Percentiles rank a stretch among this genome's conserved stretches.
These are phyloP conservation scores for Basipetospora chlamydospora DNA, from an alignment of 2,329 filamentous ascomycete species.

Conservation along the genomic window DNA sequence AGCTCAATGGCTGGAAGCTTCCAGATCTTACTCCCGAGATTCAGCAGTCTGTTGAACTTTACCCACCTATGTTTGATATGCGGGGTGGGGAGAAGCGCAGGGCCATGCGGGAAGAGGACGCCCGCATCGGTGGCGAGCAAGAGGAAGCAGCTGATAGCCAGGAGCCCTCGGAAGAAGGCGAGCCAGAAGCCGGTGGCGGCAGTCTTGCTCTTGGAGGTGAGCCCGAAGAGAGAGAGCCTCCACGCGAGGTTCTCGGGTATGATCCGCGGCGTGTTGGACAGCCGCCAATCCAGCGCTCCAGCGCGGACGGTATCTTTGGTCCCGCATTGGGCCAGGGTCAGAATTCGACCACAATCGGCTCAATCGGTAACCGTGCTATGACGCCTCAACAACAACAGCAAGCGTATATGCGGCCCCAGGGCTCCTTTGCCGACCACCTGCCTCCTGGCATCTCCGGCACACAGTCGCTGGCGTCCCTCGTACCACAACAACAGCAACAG, in stretches of 20 bases:
- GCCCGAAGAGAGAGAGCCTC: slow-evolving; percentile 62
- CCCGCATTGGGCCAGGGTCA: slow-evolving; percentile 34
- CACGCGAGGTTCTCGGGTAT: slow-evolving; percentile 33
- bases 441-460: slow-evolving; percentile 42
- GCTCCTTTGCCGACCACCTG: slow-evolving; percentile 44
- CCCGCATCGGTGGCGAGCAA: slow-evolving; percentile 29
- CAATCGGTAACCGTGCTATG: slow-evolving; percentile 52
- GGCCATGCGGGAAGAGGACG: slow-evolving; percentile 56
- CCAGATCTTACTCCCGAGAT: slow-evolving; percentile 8
- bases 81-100: slow-evolving; percentile 71
- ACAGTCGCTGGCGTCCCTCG: slow-evolving; percentile 25
- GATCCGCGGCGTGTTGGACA: slow-evolving; percentile 54
- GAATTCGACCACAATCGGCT: slow-evolving; percentile 30
- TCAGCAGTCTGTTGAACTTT: slow-evolving; percentile 11
- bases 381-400: slow-evolving; percentile 77
- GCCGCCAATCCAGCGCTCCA: slow-evolving; percentile 58
- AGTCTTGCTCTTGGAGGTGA: slow-evolving; percentile 86
- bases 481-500: slow-evolving; percentile 44
- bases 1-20: slow-evolving; percentile 11
- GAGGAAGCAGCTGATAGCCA: slow-evolving; percentile 30
- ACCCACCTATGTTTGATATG: slow-evolving; percentile 67
- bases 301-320: slow-evolving; percentile 38
- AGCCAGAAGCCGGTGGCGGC: slow-evolving; percentile 62
- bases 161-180: slow-evolving; percentile 57
- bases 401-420: slow-evolving; percentile 50